phyloP scores from a whole-genome alignment of 257 asterid genomes.

The Datura wrightii region DNA sequence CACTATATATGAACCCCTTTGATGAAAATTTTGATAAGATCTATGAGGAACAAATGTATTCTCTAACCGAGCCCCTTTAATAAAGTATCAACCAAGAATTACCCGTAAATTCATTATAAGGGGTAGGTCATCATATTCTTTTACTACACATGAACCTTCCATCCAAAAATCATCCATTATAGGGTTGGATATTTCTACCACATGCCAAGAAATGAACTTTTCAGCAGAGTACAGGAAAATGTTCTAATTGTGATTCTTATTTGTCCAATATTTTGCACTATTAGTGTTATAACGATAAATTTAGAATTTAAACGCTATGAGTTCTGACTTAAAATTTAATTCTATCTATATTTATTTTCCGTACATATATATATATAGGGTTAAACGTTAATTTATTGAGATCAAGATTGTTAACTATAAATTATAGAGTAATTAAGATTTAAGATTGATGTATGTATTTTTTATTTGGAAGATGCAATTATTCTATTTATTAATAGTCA shows the following conservation, averaged over 20 bases:
- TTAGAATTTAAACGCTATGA: background rate
- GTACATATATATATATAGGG: background rate
- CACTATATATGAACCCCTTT: background rate
- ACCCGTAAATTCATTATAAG: slow-evolving; percentile 47
- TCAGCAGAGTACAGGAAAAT: slow-evolving; percentile 44
- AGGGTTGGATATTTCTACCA: slow-evolving; percentile 27
- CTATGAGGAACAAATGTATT: background rate
- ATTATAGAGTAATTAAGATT: background rate
- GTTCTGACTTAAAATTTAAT: background rate
- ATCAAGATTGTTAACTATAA: background rate
- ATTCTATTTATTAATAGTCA: background rate
- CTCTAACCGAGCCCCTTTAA: background rate
- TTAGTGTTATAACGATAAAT: background rate
- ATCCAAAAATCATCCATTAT: slow-evolving; percentile 29
- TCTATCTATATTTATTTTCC: background rate
- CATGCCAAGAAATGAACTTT: slow-evolving; percentile 30
- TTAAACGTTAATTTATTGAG: too few relatives aligned
- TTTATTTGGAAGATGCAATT: background rate
- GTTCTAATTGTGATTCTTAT: slow-evolving; percentile 49
- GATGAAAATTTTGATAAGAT: background rate
- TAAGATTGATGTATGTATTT: background rate
- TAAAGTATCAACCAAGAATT: slow-evolving; percentile 37
- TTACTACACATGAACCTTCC: slow-evolving; percentile 43
- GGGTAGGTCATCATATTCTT: slow-evolving; percentile 38
- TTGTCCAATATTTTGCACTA: background rate